phyloP scores from a whole-genome alignment of 768 basidiomycete genomes.

The Tulasnella sp. region DNA sequence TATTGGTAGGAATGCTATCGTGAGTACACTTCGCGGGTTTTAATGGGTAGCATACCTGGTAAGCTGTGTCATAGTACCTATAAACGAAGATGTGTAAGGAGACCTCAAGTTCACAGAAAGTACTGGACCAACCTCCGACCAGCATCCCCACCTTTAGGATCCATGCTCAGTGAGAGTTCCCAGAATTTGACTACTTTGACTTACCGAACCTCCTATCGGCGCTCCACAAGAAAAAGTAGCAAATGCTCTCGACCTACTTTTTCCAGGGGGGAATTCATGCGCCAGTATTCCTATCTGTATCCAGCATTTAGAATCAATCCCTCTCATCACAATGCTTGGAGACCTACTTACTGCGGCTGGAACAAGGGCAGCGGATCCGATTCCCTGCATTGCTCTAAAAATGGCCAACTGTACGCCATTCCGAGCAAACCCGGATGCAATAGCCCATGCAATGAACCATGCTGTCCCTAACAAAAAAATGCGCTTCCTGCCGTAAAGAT shows the following conservation, averaged over 20 bases:
- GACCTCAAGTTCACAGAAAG: not conserved
- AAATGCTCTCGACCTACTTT: conserved; percentile 60
- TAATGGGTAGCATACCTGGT: conserved; percentile 24
- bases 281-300: conserved; percentile 68
- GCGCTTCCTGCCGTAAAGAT: conserved; percentile 61
- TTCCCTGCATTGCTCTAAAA: conserved; percentile 64
- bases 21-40: not conserved
- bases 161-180: too few relatives aligned
- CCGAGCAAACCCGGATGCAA: conserved; percentile 54
- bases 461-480: conserved; percentile 49
- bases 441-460: conserved; percentile 40
- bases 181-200: too few relatives aligned
- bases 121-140: conserved; percentile 59
- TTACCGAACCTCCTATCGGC: conserved; percentile 64
- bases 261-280: conserved; percentile 54
- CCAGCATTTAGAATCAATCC: not conserved
- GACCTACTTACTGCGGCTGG: conserved; percentile 47
- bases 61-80: conserved; percentile 28
- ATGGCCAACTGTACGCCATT: conserved; percentile 49
- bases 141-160: too few relatives aligned
- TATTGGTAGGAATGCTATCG: conserved; percentile 1
- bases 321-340: not conserved
- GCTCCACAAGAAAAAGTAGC: conserved; percentile 76
- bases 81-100: too few relatives aligned
- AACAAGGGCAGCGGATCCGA: conserved; percentile 64